Evolutionary conservation across 805 yeast species (phyloP).

Genomic region (Blastobotrys terrestris): DNA sequence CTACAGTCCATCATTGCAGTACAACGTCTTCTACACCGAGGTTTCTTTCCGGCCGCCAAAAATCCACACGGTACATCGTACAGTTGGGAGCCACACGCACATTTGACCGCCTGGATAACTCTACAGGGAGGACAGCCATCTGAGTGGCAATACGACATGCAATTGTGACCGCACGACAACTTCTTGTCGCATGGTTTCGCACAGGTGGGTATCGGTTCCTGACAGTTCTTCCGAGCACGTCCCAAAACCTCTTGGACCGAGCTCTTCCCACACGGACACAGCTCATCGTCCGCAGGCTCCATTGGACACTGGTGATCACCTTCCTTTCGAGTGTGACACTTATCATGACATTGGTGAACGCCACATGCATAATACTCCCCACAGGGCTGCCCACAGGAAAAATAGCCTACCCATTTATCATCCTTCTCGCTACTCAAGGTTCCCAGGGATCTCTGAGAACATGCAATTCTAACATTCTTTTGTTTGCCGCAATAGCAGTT

Average conservation of each 20-base stretch:
- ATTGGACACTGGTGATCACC: slow-evolving; percentile 48
- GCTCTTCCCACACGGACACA: slow-evolving; percentile 79
- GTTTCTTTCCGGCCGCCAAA: slow-evolving; percentile 42
- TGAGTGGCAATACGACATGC: slow-evolving; percentile 65
- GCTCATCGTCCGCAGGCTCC: slow-evolving; percentile 51
- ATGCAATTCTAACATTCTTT: slow-evolving; percentile 19
- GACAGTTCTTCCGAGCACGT: slow-evolving; percentile 48
- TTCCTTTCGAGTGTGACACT: slow-evolving; percentile 49
- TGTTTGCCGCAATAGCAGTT: slow-evolving; percentile 73
- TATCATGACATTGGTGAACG: slow-evolving; percentile 43
- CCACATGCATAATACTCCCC: slow-evolving; percentile 56
- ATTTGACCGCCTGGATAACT: slow-evolving; percentile 43
- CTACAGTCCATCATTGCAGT: slow-evolving; percentile 71
- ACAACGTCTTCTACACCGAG: slow-evolving; percentile 68
- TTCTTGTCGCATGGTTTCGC: slow-evolving; percentile 54
- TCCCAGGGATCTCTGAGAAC: slow-evolving; percentile 14
- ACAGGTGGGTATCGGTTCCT: slow-evolving; percentile 79
- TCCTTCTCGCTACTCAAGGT: slow-evolving; percentile 21
- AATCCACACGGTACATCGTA: slow-evolving; percentile 61
- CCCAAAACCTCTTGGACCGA: slow-evolving; percentile 35
- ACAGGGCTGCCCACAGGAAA: slow-evolving; percentile 42
- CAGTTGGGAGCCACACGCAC: slow-evolving; percentile 52
- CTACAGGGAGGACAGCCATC: slow-evolving; percentile 72
- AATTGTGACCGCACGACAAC: slow-evolving; percentile 65
- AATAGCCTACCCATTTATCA: slow-evolving; percentile 46